Percentiles rank a stretch among this genome's conserved stretches.
These are phyloP conservation scores for Malus hybrid DNA, from an alignment of 331 rosid genomes.

Conservation along the genomic window DNA sequence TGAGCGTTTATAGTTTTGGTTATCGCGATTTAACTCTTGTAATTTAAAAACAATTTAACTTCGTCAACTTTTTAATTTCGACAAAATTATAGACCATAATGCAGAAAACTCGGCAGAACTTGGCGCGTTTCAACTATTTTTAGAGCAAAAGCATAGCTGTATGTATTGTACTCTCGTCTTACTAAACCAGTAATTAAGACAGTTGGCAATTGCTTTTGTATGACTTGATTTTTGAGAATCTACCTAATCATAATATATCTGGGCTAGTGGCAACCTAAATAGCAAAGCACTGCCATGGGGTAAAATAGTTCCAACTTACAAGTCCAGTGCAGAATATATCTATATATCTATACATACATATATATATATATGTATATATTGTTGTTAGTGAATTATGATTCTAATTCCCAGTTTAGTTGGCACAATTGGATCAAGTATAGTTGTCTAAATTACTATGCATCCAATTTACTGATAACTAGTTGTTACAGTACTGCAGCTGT, in stretches of 20 bases:
- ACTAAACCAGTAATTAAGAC: neutral
- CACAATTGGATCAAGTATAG: no score
- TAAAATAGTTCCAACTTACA: neutral
- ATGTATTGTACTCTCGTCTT: neutral
- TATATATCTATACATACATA: no score
- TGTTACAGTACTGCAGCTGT: neutral
- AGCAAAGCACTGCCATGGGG: neutral
- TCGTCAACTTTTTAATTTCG: no score
- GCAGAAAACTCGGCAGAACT: neutral
- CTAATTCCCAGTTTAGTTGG: no score
- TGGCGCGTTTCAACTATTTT: neutral
- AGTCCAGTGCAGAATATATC: neutral
- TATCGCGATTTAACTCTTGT: no score
- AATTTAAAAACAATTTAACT: no score
- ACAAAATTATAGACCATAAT: no score
- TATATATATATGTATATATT: no score
- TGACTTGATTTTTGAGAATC: neutral
- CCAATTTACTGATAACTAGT: neutral
- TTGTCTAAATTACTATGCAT: neutral
- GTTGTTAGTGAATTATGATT: no score
- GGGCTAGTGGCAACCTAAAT: neutral
- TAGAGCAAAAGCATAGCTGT: neutral
- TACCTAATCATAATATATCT: neutral
- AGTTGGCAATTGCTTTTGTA: neutral
- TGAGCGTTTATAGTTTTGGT: no score